Conservation (phyloP, 805 yeast species). For the Spathaspora hagerdaliae region DNA sequence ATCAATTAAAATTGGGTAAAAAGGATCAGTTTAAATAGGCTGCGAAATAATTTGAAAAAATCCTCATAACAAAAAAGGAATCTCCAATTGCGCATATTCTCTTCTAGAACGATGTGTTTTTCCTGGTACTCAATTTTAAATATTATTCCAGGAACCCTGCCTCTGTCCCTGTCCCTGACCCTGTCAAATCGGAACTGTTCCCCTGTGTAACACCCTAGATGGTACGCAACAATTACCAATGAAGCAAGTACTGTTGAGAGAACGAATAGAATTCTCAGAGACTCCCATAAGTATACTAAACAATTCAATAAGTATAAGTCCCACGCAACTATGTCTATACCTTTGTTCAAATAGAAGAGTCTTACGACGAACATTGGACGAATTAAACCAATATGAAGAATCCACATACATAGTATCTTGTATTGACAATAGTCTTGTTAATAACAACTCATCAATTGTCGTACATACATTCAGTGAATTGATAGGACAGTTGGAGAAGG, state of each 20-base stretch:
- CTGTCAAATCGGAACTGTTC: background rate
- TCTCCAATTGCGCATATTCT: too few species aligned
- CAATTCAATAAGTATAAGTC: background rate
- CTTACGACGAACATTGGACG: background rate
- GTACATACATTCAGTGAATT: conserved; percentile 1
- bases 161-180: background rate
- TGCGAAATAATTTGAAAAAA: too few species aligned
- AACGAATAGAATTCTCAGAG: background rate
- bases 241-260: background rate
- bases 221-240: background rate
- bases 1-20: too few species aligned
- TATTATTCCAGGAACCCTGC: too few species aligned
- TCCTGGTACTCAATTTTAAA: too few species aligned
- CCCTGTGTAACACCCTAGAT: background rate
- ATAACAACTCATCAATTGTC: background rate
- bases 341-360: background rate
- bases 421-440: background rate
- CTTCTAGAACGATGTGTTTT: too few species aligned
- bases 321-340: background rate
- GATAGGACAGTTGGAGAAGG: background rate
- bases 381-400: background rate
- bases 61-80: too few species aligned
- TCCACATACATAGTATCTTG: conserved; percentile 1
- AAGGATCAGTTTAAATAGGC: too few species aligned
- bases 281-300: background rate